Evolutionary conservation across 768 basidiomycete genomes (phyloP), one percentile per base, ranked within the genome.

Genomic region (Crucibulum laeve): DNA sequence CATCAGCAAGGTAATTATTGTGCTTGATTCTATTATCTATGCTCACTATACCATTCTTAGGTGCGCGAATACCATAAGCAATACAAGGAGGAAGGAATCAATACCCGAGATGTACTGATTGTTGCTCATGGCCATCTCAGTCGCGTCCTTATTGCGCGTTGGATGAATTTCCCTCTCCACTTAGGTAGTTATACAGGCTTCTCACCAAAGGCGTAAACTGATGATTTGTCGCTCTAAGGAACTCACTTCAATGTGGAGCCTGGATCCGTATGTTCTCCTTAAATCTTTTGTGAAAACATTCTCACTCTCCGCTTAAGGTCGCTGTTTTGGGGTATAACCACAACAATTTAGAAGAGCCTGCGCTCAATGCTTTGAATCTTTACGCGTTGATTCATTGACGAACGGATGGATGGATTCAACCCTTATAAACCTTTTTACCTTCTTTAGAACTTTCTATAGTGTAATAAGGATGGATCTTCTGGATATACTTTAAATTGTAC

Each of bases 51-150:
- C 22, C 8, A 24, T 26, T 22, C 50, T 3, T 43, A 89, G 83
- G 80, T 90, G 45, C 79, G 80, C 8, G 79, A 85, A 54, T 78
- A 85, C 55, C 88, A 91, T 53, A 72, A 73, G 43, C 61, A 76
- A 52, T 89, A 85, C 59, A 69, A 77, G 36, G 86, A 89, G 52
- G 76, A 84, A 38, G 79, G 80, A 1, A 65, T 72, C 14, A 73
- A 82, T 42, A 74, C 76, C 17, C 77, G 87, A 17, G 91, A 96
- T 53, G 84, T 92, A 7, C 74, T 94, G 46, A 85, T 98, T 55
- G 80, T 97, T 47, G 89, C 91, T 1, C 94, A 97, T 61, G 92
- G 87, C 1, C 87, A 92, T 62, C 82, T 87, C 60, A 88, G 77
- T 42, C 78, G 87, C 30, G 76, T 77, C 37, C 69, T 91, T 53